Conservation (phyloP, 495 filamentous ascomycete genomes). For the Penicillium ochrochloron region DNA sequence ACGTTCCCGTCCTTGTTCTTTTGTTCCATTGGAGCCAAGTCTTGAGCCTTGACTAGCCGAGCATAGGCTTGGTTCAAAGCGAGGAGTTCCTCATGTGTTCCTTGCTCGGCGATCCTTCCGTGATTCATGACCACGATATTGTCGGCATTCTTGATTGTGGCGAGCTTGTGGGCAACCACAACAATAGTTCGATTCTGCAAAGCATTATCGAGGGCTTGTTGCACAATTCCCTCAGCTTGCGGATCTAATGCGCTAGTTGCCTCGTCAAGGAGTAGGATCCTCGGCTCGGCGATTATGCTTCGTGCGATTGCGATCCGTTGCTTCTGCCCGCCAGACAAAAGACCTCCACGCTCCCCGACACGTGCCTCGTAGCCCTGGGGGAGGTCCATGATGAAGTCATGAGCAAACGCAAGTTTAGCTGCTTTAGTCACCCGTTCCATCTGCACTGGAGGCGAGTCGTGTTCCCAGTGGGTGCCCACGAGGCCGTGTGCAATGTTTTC, state of each 20-base stretch:
- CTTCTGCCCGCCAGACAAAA: constrained; percentile 90
- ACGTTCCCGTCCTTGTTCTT: constrained; percentile 4
- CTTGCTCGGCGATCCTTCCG: constrained; percentile 80
- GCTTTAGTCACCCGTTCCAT: constrained; percentile 28
- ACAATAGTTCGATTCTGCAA: no score
- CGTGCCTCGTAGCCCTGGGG: no score
- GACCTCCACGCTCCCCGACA: constrained; percentile 80
- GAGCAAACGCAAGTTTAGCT: no score
- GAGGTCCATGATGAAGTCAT: no score
- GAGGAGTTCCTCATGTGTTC: constrained; percentile 60
- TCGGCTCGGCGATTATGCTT: constrained; percentile 82
- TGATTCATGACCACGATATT: constrained; percentile 49
- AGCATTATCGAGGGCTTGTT: no score
- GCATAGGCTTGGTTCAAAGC: constrained; percentile 59
- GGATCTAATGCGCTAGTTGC: constrained; percentile 87
- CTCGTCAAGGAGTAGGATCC: constrained; percentile 86
- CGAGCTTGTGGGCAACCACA: no score
- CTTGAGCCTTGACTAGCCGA: constrained; percentile 70
- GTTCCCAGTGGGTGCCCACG: constrained; percentile 62
- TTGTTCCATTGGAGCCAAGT: constrained; percentile 42
- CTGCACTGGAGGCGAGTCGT: constrained; percentile 54
- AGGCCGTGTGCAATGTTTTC: constrained; percentile 80
- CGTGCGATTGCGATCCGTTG: constrained; percentile 82
- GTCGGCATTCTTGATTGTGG: no score
- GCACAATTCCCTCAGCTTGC: no score